Evolutionary conservation across 2,329 filamentous ascomycete species (phyloP).

Genomic region (Aspergillus proliferans): DNA sequence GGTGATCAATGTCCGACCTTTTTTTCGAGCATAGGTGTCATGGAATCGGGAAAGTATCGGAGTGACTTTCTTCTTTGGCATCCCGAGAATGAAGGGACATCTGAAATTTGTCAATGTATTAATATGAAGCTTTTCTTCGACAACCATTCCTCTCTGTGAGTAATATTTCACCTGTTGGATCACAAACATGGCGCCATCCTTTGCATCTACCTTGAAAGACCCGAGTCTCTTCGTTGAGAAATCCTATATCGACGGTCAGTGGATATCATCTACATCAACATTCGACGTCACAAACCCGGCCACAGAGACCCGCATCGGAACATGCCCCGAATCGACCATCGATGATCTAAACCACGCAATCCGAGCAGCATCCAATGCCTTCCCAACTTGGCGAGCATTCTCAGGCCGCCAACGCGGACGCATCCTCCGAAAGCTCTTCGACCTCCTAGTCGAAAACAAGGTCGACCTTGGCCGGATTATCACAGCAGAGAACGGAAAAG

Average conservation of each 20-base stretch:
- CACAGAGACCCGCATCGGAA: conserved; percentile 68
- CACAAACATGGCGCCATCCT: background rate
- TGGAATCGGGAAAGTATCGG: background rate
- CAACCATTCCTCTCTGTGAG: no score
- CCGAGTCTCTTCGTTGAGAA: conserved; percentile 72
- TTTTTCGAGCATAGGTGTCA: no score
- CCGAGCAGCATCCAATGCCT: conserved; percentile 64
- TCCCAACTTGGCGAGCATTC: conserved; percentile 51
- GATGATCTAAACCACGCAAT: conserved; percentile 74
- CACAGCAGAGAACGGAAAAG: conserved; percentile 62
- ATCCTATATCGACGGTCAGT: conserved; percentile 81
- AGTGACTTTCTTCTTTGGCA: background rate
- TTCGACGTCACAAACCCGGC: conserved; percentile 81
- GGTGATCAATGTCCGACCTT: no score
- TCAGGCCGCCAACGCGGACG: conserved; percentile 52
- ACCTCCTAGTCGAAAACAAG: conserved; percentile 55
- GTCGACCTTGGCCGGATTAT: conserved; percentile 58
- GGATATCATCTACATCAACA: conserved; percentile 71
- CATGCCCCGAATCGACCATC: conserved; percentile 67
- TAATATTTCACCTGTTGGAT: no score
- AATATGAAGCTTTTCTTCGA: background rate
- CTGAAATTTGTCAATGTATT: background rate
- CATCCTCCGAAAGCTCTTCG: conserved; percentile 57
- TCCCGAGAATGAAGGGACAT: background rate
- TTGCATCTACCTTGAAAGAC: conserved; percentile 51